Conservation (phyloP, 495 filamentous ascomycete species). For the Penicillium coffeae region DNA sequence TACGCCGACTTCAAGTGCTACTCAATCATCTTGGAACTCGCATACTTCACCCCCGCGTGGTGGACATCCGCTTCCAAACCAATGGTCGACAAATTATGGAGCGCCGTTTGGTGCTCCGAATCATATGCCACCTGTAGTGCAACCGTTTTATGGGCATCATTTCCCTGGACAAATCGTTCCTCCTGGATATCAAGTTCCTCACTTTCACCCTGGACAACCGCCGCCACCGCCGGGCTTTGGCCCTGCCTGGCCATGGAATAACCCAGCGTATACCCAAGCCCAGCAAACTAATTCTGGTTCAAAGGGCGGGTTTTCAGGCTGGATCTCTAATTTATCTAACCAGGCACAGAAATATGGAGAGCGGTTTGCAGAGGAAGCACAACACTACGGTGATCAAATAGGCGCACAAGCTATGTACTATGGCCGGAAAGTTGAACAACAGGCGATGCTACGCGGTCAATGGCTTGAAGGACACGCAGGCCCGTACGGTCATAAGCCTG, state of each 20-base stretch:
- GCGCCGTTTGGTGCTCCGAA: slow-evolving; percentile 20
- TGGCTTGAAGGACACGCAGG: slow-evolving; percentile 43
- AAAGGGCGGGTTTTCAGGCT: slow-evolving; percentile 32
- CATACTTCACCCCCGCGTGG: slow-evolving; percentile 12
- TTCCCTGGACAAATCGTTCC: slow-evolving; percentile 13
- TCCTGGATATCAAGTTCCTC: slow-evolving; percentile 25
- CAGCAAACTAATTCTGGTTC: slow-evolving; percentile 21
- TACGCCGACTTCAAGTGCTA: slow-evolving; percentile 6
- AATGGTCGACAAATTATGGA: slow-evolving; percentile 8
- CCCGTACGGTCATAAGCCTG: slow-evolving; percentile 24
- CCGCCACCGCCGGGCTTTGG: slow-evolving; percentile 20
- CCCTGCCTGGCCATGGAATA: slow-evolving; percentile 32
- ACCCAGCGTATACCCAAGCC: slow-evolving; percentile 22
- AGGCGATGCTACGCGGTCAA: slow-evolving; percentile 37
- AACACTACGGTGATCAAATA: slow-evolving; percentile 41
- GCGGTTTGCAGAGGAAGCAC: slow-evolving; percentile 38
- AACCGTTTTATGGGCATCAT: not conserved
- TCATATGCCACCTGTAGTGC: not conserved
- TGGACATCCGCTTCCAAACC: slow-evolving; percentile 7
- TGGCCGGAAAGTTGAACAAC: slow-evolving; percentile 40
- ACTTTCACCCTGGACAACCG: slow-evolving; percentile 20
- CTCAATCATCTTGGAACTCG: slow-evolving; percentile 4
- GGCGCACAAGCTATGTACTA: slow-evolving; percentile 40
- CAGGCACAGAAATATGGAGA: slow-evolving; percentile 46
- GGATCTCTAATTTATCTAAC: slow-evolving; percentile 34